Evolutionary conservation across 2,329 filamentous ascomycete genomes (phyloP).

Genomic region (Talaromyces sp.): DNA sequence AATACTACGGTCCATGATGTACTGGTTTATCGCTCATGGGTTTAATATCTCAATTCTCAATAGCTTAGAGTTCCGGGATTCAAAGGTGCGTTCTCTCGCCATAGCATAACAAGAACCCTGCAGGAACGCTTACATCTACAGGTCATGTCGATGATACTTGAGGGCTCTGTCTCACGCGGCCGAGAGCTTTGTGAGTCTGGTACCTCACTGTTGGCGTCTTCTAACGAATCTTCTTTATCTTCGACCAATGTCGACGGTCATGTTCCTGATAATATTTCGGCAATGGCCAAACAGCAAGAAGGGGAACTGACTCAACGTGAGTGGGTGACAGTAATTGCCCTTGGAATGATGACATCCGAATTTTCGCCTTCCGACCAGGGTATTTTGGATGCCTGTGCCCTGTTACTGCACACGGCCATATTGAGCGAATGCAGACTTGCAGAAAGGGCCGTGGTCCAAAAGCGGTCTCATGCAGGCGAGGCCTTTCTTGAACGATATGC

Average conservation of each 20-base stretch:
- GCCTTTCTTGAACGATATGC: slow-evolving; percentile 35
- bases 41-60: slow-evolving; percentile 62
- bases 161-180: not conserved
- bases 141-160: slow-evolving; percentile 3
- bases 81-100: slow-evolving; percentile 46
- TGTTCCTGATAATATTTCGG: not conserved
- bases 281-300: slow-evolving; percentile 1
- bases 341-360: slow-evolving; percentile 17
- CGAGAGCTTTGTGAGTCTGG: not conserved
- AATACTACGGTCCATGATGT: slow-evolving; percentile 47
- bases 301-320: slow-evolving; percentile 21
- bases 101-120: not conserved
- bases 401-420: slow-evolving; percentile 22
- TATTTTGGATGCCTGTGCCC: slow-evolving; percentile 9
- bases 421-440: slow-evolving; percentile 20
- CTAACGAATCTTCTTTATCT: not conserved
- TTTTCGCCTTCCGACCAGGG: not conserved
- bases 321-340: slow-evolving; percentile 17
- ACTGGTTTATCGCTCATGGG: slow-evolving; percentile 50
- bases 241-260: not conserved
- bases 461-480: not conserved
- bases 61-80: slow-evolving; percentile 58
- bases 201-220: not conserved
- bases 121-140: not conserved
- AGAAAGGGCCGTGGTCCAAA: slow-evolving; percentile 16